A percentile compares a stretch with the other conserved stretches of the same genome.
Conservation (phyloP, 371 early-diverging fungal species). For the Actinomortierella ambigua region DNA sequence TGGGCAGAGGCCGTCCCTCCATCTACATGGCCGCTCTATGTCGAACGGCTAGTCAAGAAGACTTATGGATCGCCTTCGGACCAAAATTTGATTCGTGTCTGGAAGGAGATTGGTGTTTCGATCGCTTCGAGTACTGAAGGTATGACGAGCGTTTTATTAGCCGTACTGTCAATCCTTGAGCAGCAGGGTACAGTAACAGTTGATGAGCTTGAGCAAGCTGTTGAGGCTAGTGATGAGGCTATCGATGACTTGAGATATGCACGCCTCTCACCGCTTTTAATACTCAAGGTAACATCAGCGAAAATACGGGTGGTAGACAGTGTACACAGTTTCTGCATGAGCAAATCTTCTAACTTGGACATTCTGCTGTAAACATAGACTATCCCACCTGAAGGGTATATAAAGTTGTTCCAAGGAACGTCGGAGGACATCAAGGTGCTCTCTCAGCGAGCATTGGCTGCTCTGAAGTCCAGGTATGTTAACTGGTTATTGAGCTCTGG, state of each 20-base stretch:
- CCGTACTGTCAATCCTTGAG: slow-evolving; percentile 14
- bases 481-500: not conserved
- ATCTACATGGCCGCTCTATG: slow-evolving; percentile 5
- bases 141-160: not conserved
- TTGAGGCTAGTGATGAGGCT: slow-evolving; percentile 27
- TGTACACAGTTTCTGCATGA: not conserved
- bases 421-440: not conserved
- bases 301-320: not conserved
- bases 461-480: not conserved
- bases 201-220: slow-evolving; percentile 12
- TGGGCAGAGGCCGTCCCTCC: slow-evolving; percentile 12
- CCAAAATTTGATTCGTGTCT: slow-evolving; percentile 10
- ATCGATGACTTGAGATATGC: slow-evolving; percentile 26
- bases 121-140: slow-evolving; percentile 14
- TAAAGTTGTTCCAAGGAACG: not conserved
- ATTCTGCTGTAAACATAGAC: not conserved
- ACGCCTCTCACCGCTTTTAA: slow-evolving; percentile 14
- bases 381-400: not conserved
- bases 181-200: slow-evolving; percentile 17
- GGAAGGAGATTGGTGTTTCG: slow-evolving; percentile 16
- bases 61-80: slow-evolving; percentile 18
- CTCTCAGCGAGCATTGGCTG: not conserved
- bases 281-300: slow-evolving; percentile 19
- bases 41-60: slow-evolving; percentile 11
- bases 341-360: not conserved